These are phyloP conservation scores for Canavalia ensiformis DNA, from an alignment of 306 rosid genomes.

Conservation along the genomic window DNA sequence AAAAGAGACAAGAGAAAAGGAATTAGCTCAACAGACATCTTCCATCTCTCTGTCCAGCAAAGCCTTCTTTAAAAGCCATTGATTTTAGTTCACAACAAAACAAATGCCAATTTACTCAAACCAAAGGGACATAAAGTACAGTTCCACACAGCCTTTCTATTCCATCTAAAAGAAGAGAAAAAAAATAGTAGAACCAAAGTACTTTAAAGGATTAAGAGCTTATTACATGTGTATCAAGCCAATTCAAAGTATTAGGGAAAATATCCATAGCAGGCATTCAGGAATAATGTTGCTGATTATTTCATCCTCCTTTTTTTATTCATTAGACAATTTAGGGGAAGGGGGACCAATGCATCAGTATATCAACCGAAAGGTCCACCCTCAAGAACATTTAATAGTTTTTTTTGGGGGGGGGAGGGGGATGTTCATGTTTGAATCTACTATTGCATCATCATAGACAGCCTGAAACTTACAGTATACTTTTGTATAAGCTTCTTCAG, in stretches of 20 bases:
- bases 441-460: constrained; percentile 9
- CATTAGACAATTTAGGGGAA: too few relatives aligned
- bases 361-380: not conserved
- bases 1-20: not conserved
- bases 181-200: not conserved
- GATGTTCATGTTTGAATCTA: not conserved
- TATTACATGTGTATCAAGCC: not conserved
- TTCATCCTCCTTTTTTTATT: too few relatives aligned
- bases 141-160: not conserved
- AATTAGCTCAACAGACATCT: not conserved
- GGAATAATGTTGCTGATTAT: not conserved
- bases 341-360: not conserved
- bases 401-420: not conserved
- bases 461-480: constrained; percentile 68
- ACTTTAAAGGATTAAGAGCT: not conserved
- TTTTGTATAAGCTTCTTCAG: constrained; percentile 83
- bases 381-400: not conserved
- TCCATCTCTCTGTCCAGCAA: not conserved
- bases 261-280: not conserved
- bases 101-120: not conserved
- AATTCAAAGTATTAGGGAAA: not conserved
- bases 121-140: not conserved
- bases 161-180: too few relatives aligned
- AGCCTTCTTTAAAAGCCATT: not conserved
- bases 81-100: not conserved